Base-by-base conservation (phyloP, 2,329 filamentous ascomycete species). In the Phaeosphaeria sp. region DNA sequence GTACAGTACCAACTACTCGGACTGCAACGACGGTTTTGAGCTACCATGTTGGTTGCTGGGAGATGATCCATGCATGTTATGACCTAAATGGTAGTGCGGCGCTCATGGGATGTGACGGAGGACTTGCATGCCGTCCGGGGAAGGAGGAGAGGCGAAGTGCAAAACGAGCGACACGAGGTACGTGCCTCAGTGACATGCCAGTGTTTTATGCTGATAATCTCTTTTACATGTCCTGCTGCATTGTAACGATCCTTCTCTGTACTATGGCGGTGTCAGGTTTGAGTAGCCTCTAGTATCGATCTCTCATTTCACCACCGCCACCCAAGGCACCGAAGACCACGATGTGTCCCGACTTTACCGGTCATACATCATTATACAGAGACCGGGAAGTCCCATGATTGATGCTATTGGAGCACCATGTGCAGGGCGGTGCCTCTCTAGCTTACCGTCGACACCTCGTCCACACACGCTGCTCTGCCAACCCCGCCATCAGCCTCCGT, bases 401-500 rank as follows among this genome's bases (percentile, higher is more conserved):
- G 21, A 58, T 39, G 52, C 50, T 36, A 46, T 44, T 62, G 15
- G 18, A 52, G 13, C 33, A 58, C 20, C 57, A 60, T 59, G 63
- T 52, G 60, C 59, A 60, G 50, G 22, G 22, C 50, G 54, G 52
- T 60, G 59, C 54, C 59, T 57, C 49, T 47, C 47, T 54, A 60
- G 52, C 62, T 63, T 56, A 51, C 46, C 55, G 22, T 48, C 36
- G 49, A 39, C 20, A 47, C 18, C 52, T 18, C 42, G 25, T 52
- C 51, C 55, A 54, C 46, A 46, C 52, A 56, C 41, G 51, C 42
- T 39, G 57, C 48, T 50, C 48, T 46, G 41, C 42, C 48, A 52
- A 67, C 71, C 65, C 69, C 66, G 63, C 67, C 62, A 61, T 64
- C 64, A 58, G 55, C 60, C 58, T 62, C 54, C 44, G 27, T 59